Evolutionary conservation across 352 stramenopile species (phyloP), one percentile per base, ranked within the genome.

Genomic region (Pythium oligandrum): DNA sequence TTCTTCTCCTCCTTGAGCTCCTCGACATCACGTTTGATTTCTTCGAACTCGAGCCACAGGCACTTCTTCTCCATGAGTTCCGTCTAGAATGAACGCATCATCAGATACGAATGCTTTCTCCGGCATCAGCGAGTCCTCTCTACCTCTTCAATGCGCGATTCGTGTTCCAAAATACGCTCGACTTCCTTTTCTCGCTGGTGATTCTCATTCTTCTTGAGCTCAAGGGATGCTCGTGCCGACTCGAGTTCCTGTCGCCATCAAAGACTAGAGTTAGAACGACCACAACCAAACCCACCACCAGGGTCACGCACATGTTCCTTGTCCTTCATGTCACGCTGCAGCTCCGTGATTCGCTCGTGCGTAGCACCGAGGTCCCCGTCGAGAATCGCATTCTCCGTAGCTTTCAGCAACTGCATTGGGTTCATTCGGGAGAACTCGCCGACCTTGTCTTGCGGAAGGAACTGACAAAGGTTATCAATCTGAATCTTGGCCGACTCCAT

Each of bases 401-500:
- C 83, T n/a, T 80, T 79, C 2, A 95, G 63, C 40, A 95, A 66
- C 61, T 71, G 67, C 30, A 63, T 53, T 0, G 80, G 53, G 50
- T 91, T 94, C 82, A 95, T 92, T 35, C 79, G 72, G n/a, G 86
- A 91, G 51, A 95, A 95, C 61, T 95, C 83, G 49, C 86, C 83
- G 12, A 95, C 96, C 66, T 96, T 97, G 62, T 99, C 96, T 68
- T 99, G 97, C 2, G 97, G 97, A 30, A 99, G 66, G 60, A 99
- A 99, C 44, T 98, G 98, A 56, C 96, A 99, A 36, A 99, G 76
- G 62, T 99, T 99, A 69, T 98, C 93, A 64, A 99, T 96, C 57
- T 97, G 82, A 57, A 99, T 99, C 38, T 93, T 83, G n/a, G 90
- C 73, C 11, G 73, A 61, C 39, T 86, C 63, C 53, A 98, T 94